Percentiles rank a stretch among this genome's conserved stretches.
Evolutionary conservation across 176 grass and related monocot genomes (phyloP).

Genomic region (Carex scoparia): DNA sequence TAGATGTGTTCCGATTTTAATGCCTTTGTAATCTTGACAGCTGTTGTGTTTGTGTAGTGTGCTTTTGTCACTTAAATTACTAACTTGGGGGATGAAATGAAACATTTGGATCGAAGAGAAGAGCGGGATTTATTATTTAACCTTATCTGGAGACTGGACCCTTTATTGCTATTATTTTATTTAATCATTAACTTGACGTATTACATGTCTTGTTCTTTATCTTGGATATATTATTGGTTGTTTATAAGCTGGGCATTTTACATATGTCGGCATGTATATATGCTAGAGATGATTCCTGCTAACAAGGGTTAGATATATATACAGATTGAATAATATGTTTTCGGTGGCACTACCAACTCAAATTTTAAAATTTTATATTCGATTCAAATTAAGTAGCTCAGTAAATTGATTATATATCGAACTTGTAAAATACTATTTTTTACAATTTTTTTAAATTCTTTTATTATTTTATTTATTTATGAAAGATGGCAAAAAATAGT

Average conservation of each 20-base stretch:
- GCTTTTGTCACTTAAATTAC: neutral
- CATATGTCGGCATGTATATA: neutral
- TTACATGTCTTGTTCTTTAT: neutral
- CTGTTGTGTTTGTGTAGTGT: neutral
- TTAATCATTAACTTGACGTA: neutral
- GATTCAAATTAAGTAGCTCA: too few species aligned
- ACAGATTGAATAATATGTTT: too few species aligned
- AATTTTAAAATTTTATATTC: too few species aligned
- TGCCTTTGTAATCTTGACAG: slow-evolving; percentile 23
- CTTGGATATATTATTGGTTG: neutral
- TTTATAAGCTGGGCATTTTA: neutral
- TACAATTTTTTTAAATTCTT: neutral
- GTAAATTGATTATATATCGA: too few species aligned
- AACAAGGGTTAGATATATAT: neutral
- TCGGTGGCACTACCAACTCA: too few species aligned
- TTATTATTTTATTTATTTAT: neutral
- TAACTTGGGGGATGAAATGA: neutral
- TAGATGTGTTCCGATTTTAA: slow-evolving; percentile 2
- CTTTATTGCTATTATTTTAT: neutral
- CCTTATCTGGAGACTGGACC: neutral
- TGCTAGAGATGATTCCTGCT: neutral
- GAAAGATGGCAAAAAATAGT: too few species aligned
- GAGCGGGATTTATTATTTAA: neutral
- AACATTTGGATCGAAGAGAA: neutral
- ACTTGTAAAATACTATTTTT: too few species aligned